These are phyloP conservation scores for Allodekkera sacchari DNA, from an alignment of 805 yeast genomes.

Conservation along the genomic window DNA sequence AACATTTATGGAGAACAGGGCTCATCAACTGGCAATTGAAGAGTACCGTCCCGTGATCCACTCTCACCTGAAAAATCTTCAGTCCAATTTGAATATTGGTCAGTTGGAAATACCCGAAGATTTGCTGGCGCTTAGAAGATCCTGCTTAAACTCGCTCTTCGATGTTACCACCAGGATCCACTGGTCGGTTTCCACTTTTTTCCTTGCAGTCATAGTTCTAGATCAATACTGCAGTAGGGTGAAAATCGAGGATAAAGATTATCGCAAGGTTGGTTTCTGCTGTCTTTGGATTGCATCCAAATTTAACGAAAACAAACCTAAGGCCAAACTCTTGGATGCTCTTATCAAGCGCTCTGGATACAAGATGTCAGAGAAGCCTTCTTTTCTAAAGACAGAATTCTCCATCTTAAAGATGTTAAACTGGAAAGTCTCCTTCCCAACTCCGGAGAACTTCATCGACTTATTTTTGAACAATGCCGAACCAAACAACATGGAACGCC, in stretches of 20 bases:
- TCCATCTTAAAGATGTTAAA: conserved; percentile 53
- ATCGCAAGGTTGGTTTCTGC: conserved; percentile 32
- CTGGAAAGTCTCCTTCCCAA: conserved; percentile 58
- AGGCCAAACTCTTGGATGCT: conserved; percentile 31
- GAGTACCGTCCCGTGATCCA: conserved; percentile 24
- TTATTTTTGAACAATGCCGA: conserved; percentile 31
- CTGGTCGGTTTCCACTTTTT: conserved; percentile 28
- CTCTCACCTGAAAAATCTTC: conserved; percentile 16
- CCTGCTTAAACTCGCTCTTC: conserved; percentile 23
- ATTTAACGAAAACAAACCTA: conserved; percentile 42
- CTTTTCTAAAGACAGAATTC: conserved; percentile 59
- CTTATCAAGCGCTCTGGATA: conserved; percentile 24
- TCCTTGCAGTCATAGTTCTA: conserved; percentile 28
- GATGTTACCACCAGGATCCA: conserved; percentile 22
- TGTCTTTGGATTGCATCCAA: conserved; percentile 40
- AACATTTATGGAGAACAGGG: conserved; percentile 19
- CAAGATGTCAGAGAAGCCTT: conserved; percentile 12
- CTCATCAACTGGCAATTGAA: conserved; percentile 18
- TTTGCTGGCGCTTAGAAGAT: conserved; percentile 13
- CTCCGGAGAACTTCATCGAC: conserved; percentile 58
- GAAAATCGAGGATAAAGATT: conserved; percentile 26
- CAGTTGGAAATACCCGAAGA: conserved; percentile 17
- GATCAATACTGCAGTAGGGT: conserved; percentile 31
- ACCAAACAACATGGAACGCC: conserved; percentile 37
- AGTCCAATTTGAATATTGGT: no score